Conservation (phyloP, 2,329 filamentous ascomycete species). For the Hymenotorrendiella dingleyae region DNA sequence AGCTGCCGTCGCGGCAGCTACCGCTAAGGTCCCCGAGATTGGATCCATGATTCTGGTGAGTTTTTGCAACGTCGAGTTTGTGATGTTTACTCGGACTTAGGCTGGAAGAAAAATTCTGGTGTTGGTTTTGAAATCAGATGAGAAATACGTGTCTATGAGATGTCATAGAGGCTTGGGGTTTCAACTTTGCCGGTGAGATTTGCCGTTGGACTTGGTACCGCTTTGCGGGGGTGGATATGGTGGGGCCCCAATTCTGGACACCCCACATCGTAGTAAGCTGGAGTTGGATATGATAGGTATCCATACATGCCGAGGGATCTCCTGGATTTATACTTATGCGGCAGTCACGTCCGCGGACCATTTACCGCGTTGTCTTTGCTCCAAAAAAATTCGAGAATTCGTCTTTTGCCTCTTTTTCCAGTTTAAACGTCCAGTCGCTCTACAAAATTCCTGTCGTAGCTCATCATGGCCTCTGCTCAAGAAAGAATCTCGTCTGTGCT, state of each 20-base stretch:
- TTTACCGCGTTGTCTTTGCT: no score
- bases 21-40: constrained; percentile 9
- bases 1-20: constrained; percentile 25
- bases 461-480: constrained; percentile 17
- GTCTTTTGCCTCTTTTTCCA: background rate
- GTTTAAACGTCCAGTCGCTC: background rate
- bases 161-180: background rate
- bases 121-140: background rate
- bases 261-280: no score
- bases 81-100: no score
- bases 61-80: no score
- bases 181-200: background rate
- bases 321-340: background rate
- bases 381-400: background rate
- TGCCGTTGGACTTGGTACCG: background rate
- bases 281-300: no score
- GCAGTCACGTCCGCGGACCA: background rate
- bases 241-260: background rate
- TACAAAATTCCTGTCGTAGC: background rate
- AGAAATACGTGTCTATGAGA: background rate
- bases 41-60: constrained; percentile 13
- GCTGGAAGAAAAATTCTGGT: no score
- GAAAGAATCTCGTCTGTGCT: constrained; percentile 32
- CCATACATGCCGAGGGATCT: background rate
- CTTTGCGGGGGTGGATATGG: background rate